A percentile compares a stretch with the other conserved stretches of the same genome.
phyloP scores from a whole-genome alignment of 768 basidiomycete genomes.

The Infundibulicybe gibba region DNA sequence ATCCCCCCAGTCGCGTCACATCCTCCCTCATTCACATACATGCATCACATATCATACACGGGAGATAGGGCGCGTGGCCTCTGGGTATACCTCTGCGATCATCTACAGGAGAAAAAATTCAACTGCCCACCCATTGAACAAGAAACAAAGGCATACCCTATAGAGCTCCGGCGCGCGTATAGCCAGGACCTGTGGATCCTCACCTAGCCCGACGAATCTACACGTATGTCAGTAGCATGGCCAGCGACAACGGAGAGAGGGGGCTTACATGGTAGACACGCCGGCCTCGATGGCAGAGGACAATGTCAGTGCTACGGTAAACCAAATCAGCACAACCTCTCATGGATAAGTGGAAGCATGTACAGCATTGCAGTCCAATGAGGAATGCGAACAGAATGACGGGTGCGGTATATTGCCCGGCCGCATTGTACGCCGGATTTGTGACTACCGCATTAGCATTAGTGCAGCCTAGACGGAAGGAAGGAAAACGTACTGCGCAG shows the following conservation, averaged over 20 bases:
- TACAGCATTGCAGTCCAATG: conserved; percentile 73
- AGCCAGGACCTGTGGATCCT: conserved; percentile 77
- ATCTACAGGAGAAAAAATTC: conserved; percentile 31
- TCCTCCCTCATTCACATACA: not conserved
- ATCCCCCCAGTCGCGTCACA: no score
- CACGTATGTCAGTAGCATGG: not conserved
- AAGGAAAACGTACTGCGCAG: conserved; percentile 53
- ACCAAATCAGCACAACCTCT: not conserved
- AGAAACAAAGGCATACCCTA: conserved; percentile 32
- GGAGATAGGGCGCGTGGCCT: conserved; percentile 63
- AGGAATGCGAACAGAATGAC: conserved; percentile 78
- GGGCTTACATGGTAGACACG: conserved; percentile 75
- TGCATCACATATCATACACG: no score
- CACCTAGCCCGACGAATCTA: conserved; percentile 81
- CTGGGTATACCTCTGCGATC: conserved; percentile 65
- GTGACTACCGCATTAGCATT: conserved; percentile 52
- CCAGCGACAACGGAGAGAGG: not conserved
- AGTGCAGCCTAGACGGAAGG: not conserved
- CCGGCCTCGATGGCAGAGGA: conserved; percentile 80
- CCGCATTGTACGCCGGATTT: conserved; percentile 66
- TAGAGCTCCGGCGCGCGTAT: conserved; percentile 72
- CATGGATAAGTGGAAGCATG: conserved; percentile 19
- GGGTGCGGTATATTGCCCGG: conserved; percentile 76
- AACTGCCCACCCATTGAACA: conserved; percentile 4
- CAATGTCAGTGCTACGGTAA: conserved; percentile 53